These are phyloP conservation scores for Hymenoscyphus linearis DNA, from an alignment of 2,329 filamentous ascomycete species.

Conservation along the genomic window DNA sequence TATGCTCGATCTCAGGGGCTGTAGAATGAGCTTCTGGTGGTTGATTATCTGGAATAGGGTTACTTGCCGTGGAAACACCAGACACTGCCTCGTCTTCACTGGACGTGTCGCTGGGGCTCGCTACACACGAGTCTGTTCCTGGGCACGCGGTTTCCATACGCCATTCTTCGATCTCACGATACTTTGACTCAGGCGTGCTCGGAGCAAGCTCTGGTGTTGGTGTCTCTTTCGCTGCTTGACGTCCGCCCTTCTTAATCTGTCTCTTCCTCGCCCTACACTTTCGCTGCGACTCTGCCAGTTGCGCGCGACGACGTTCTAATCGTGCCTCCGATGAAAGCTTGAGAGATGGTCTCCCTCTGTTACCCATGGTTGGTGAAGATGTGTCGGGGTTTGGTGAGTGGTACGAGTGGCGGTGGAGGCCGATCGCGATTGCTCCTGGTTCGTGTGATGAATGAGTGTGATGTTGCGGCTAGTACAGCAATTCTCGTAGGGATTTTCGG, in stretches of 20 bases:
- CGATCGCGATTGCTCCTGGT: not conserved
- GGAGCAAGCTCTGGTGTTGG: not conserved
- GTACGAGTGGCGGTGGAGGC: not conserved
- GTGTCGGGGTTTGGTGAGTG: not conserved
- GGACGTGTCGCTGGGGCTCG: slow-evolving; percentile 1
- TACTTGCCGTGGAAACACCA: slow-evolving; percentile 6
- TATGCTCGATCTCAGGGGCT: slow-evolving; percentile 6
- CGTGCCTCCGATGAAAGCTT: slow-evolving; percentile 3
- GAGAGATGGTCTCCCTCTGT: slow-evolving; percentile 6
- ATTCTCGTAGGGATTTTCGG: not conserved
- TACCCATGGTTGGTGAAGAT: slow-evolving; percentile 1
- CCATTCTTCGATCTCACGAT: not conserved
- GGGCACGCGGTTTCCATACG: not conserved
- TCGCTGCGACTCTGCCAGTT: slow-evolving; percentile 5
- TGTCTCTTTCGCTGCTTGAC: not conserved
- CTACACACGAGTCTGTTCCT: not conserved
- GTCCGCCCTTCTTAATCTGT: not conserved
- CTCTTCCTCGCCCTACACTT: slow-evolving; percentile 6
- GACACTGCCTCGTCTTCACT: slow-evolving; percentile 2
- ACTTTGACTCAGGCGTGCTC: not conserved
- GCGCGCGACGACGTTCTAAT: slow-evolving; percentile 5
- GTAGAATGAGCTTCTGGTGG: slow-evolving; percentile 6
- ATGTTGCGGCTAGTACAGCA: not conserved
- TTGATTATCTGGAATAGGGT: slow-evolving; percentile 5
- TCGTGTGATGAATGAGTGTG: not conserved